Percentiles rank a stretch among this genome's conserved stretches.
Evolutionary conservation across 2,329 filamentous ascomycete genomes (phyloP).

Genomic region (Talaromyces sp.): DNA sequence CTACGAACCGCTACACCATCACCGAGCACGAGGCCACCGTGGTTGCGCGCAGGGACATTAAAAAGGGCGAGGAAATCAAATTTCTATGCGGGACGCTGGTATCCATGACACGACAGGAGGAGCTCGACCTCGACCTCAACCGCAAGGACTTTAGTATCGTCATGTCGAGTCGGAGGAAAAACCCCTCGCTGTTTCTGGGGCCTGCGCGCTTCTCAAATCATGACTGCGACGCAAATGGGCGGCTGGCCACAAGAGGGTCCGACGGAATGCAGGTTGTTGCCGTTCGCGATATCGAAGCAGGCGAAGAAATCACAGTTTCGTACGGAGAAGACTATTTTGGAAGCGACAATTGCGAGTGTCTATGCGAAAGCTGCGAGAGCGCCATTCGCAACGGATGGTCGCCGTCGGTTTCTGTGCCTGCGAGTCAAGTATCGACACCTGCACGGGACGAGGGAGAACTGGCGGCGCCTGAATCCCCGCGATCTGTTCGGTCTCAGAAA

Average conservation of each 20-base stretch:
- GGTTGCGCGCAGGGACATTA: slow-evolving; percentile 72
- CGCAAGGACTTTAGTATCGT: slow-evolving; percentile 97
- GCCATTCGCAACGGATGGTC: slow-evolving; percentile 77
- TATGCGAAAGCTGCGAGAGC: slow-evolving; percentile 82
- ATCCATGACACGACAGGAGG: slow-evolving; percentile 85
- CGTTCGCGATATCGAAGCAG: slow-evolving; percentile 70
- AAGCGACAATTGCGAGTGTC: slow-evolving; percentile 86
- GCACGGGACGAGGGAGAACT: slow-evolving; percentile 19
- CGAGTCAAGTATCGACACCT: slow-evolving; percentile 29
- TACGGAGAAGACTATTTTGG: slow-evolving; percentile 98
- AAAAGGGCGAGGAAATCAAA: slow-evolving; percentile 78
- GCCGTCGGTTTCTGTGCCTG: slow-evolving; percentile 30
- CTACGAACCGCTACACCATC: slow-evolving; percentile 92
- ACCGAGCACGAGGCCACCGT: slow-evolving; percentile 83
- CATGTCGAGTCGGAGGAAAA: slow-evolving; percentile 85
- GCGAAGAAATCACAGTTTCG: slow-evolving; percentile 93
- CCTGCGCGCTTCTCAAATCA: slow-evolving; percentile 96
- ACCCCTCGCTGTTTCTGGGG: slow-evolving; percentile 85
- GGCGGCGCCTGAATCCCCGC: not conserved
- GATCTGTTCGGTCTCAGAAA: not conserved
- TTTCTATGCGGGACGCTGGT: slow-evolving; percentile 90
- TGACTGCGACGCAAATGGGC: slow-evolving; percentile 89
- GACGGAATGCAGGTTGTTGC: slow-evolving; percentile 90
- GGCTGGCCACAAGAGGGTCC: slow-evolving; percentile 74
- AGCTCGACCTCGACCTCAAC: slow-evolving; percentile 69